Conservation (phyloP, 2,329 filamentous ascomycete genomes). For the Botryosphaeria dothidea region DNA sequence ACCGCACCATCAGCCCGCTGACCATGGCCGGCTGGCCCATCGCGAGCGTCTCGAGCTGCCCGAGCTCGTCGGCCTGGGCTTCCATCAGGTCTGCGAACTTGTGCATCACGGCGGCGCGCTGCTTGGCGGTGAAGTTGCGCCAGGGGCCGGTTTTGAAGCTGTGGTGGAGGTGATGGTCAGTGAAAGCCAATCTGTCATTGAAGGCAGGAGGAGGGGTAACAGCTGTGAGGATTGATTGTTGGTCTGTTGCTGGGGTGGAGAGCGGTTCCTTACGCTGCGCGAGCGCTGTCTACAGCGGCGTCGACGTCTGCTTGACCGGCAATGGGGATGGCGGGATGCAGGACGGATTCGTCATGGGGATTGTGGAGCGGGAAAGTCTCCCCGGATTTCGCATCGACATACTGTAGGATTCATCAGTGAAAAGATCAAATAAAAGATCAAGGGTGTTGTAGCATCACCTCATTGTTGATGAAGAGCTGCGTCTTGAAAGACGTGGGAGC, state of each 20-base stretch:
- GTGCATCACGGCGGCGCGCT: slow-evolving; percentile 29
- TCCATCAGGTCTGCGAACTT: slow-evolving; percentile 25
- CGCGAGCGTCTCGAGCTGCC: slow-evolving; percentile 22
- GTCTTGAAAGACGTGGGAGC: slow-evolving; percentile 12
- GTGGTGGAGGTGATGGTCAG: no score
- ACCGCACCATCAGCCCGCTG: neutral
- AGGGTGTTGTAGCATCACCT: slow-evolving; percentile 21
- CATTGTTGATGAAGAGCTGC: slow-evolving; percentile 32
- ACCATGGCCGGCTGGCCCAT: slow-evolving; percentile 26
- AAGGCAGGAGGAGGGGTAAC: no score
- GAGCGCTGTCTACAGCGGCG: slow-evolving; percentile 28
- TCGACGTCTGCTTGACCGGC: slow-evolving; percentile 31
- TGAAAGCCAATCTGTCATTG: no score
- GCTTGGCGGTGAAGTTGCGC: slow-evolving; percentile 24
- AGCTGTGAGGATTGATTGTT: no score
- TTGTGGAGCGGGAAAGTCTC: slow-evolving; percentile 28
- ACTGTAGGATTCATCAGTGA: slow-evolving; percentile 22
- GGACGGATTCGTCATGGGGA: slow-evolving; percentile 28
- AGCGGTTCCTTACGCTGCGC: slow-evolving; percentile 23
- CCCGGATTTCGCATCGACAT: slow-evolving; percentile 28
- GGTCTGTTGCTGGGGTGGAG: neutral
- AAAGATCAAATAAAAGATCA: neutral
- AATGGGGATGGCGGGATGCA: slow-evolving; percentile 27
- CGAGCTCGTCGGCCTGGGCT: slow-evolving; percentile 23
- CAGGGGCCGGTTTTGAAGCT: slow-evolving; percentile 23